These are phyloP conservation scores for Hyaloscypha finlandica DNA, from an alignment of 495 filamentous ascomycete genomes.

Conservation along the genomic window DNA sequence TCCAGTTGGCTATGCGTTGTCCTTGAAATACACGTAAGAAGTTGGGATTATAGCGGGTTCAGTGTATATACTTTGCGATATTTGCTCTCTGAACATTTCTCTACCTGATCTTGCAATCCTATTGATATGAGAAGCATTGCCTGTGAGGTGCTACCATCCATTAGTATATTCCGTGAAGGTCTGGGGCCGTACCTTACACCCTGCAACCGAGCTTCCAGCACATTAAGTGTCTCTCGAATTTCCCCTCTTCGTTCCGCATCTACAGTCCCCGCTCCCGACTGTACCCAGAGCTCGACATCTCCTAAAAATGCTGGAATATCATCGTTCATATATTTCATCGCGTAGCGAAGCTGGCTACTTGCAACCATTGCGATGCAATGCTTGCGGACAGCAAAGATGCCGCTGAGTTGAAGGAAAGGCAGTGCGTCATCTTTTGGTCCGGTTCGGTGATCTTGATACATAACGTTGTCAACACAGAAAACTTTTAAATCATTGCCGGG, in stretches of 20 bases:
- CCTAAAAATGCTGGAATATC: slow-evolving; percentile 39
- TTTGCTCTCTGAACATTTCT: slow-evolving; percentile 11
- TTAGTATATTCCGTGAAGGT: background rate
- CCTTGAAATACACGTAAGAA: slow-evolving; percentile 27
- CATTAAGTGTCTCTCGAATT: slow-evolving; percentile 31
- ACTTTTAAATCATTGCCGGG: slow-evolving; percentile 30
- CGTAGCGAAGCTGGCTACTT: slow-evolving; percentile 37
- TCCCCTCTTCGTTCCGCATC: slow-evolving; percentile 36
- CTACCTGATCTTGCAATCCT: slow-evolving; percentile 19
- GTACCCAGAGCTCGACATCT: slow-evolving; percentile 42
- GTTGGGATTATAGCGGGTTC: slow-evolving; percentile 32
- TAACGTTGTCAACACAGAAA: slow-evolving; percentile 41
- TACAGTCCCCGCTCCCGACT: slow-evolving; percentile 38
- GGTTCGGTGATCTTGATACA: slow-evolving; percentile 41
- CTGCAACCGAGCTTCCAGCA: slow-evolving; percentile 28
- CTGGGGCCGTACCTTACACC: slow-evolving; percentile 20
- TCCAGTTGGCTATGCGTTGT: slow-evolving; percentile 35
- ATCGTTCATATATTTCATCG: slow-evolving; percentile 36
- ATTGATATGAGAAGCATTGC: slow-evolving; percentile 15
- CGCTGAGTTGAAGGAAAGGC: slow-evolving; percentile 39
- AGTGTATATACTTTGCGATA: slow-evolving; percentile 6
- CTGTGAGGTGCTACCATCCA: slow-evolving; percentile 3
- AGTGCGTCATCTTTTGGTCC: slow-evolving; percentile 22
- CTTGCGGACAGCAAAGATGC: slow-evolving; percentile 36
- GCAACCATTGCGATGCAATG: slow-evolving; percentile 42